Base-by-base conservation (phyloP, 179 eudicot genomes). In the Beta macrorhiza region DNA sequence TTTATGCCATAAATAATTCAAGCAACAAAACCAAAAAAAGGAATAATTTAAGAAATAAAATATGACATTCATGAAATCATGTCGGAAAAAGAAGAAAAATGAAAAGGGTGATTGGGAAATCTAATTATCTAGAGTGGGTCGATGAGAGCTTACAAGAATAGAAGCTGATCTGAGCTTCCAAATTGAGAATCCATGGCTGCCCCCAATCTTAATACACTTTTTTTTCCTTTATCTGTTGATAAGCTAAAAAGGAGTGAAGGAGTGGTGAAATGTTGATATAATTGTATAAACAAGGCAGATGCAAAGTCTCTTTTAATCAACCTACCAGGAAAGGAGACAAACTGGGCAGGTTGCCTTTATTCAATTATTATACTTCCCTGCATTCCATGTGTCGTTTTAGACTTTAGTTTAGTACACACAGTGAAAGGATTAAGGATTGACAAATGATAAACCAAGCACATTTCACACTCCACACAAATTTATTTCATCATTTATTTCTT, bases 101-200 rank as follows among this genome's bases (percentile, higher is more conserved):
- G 37, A 84, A 65, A 75, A 75, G 87, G 86, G 87, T 69, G 22
- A 61, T 47, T 29, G 42, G 49, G 72, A 84, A 49, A 72, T 74
- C 5, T 19, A 56, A 80, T 67, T 72, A 74, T 55, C 12, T 17
- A 79, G 76, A 76, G 64, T 52, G 84, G 86, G 87, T 86, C 25
- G 78, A 67, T 63, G 79, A 78, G 81, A 78, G 65, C 84, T 86
- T 83, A 87, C 85, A 74, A 63, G 67, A 79, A 73, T 12, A 80
- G 22, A 58, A 82, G 86, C 89, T 80, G 87, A 80, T 57, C 19
- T 20, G 84, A 83, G 82, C 86, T 82, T 81, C 74, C 47, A 55
- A 55, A 22, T 42, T 63, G 82, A 69, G 77, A 83, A 68, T 78
- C 81, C 75, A 82, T 76, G 78, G 77, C 75, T 81, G 57, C 49